Percentiles rank a stretch among this genome's conserved stretches.
Conservation (phyloP, 1,139 yeast species). For the Saccharomyces hybrid region DNA sequence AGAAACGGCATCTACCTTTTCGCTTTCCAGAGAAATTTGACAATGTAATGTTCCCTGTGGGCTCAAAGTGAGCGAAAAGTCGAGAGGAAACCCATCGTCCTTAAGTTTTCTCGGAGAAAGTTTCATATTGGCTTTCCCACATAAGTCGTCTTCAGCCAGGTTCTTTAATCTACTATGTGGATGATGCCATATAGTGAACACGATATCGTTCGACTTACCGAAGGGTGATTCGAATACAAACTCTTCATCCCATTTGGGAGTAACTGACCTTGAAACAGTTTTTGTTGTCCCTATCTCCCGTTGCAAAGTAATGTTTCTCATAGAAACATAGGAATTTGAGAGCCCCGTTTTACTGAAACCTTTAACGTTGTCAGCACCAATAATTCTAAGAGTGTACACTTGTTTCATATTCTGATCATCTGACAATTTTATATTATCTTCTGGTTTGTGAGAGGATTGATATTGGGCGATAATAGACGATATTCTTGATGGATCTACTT, state of each 20-base stretch:
- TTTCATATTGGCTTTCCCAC: conserved; percentile 60
- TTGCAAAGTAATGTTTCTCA: conserved; percentile 53
- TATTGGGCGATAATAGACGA: conserved; percentile 42
- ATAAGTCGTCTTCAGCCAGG: conserved; percentile 51
- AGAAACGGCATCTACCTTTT: conserved; percentile 67
- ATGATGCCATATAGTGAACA: conserved; percentile 71
- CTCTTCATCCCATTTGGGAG: conserved; percentile 87
- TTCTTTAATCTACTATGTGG: conserved; percentile 30
- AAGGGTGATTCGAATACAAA: conserved; percentile 51
- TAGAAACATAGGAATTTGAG: conserved; percentile 59
- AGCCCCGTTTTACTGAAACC: conserved; percentile 46
- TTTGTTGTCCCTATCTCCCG: conserved; percentile 66
- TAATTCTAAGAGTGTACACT: conserved; percentile 57
- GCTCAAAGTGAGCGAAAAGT: conserved; percentile 53
- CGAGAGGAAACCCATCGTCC: conserved; percentile 64
- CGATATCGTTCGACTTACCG: conserved; percentile 36
- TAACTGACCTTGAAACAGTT: conserved; percentile 49
- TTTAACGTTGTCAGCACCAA: conserved; percentile 63
- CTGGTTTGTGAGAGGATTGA: conserved; percentile 21
- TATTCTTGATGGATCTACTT: conserved; percentile 54
- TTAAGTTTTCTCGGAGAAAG: conserved; percentile 59
- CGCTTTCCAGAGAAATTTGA: conserved; percentile 70
- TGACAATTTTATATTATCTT: conserved; percentile 30
- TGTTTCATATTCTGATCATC: conserved; percentile 34
- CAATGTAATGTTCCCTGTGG: conserved; percentile 59